Evolutionary conservation across 208 protist species (phyloP), one percentile per base, ranked within the genome.

Genomic region (Trichomonas vaginalis): DNA sequence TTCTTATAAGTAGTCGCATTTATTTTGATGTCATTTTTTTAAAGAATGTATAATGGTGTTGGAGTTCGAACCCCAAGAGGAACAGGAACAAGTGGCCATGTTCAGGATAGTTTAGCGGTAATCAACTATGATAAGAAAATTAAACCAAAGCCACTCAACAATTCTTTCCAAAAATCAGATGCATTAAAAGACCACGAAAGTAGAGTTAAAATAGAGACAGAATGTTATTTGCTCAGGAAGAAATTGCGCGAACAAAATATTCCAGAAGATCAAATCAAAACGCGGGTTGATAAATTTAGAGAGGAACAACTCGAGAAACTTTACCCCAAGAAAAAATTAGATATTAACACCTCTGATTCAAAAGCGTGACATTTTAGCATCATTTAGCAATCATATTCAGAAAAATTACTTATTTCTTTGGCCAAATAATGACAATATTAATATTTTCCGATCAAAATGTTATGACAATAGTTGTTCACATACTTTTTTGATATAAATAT

Each of bases 31-130:
- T n/a, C n/a, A n/a, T 42, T 83, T 83, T 83, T n/a, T 12, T 83
- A 42, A 42, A 47, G 48, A 42, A 92, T 92, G 86, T 92, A 56
- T 51, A 92, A 92, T 92, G 86, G 86, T 42, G 27, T 92, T 51
- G 86, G 86, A 39, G 45, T 92, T 92, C 23, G 6, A 51, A 92
- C 86, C 10, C 86, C 86, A 92, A 35, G 86, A 51, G 86, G 86
- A 15, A 92, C 86, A 39, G 86, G 86, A 51, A 51, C 86, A 92
- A 92, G 86, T 51, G 86, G 86, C 45, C 45, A 92, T 27, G 15
- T 92, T 35, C 15, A 51, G 39, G 37, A 23, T n/a, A 92, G 42
- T 47, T 17, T 56, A 6, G 86, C 35, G 10, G 3, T 40, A 14
- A 2, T 92, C 9, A 92, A 92, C 12, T 27, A 35, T 35, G 40